Percentiles rank a stretch among this genome's conserved stretches.
These are phyloP conservation scores for Syzygium aromaticum DNA, from an alignment of 345 rosid species.

Conservation along the genomic window DNA sequence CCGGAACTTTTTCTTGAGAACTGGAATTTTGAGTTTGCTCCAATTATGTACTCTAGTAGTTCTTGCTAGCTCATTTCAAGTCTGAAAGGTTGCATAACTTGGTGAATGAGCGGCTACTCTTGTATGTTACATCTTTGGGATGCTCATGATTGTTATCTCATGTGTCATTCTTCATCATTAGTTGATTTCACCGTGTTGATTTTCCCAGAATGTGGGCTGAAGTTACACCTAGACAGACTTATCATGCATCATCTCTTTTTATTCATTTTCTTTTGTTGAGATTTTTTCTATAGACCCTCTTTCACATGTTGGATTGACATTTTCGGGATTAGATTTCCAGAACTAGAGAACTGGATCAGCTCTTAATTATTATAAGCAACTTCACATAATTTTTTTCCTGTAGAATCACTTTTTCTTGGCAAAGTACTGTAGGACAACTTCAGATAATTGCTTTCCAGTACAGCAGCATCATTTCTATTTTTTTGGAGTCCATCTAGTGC, in stretches of 20 bases:
- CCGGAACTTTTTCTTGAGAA: background rate
- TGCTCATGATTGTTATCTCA: background rate
- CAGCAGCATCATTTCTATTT: background rate
- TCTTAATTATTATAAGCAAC: background rate
- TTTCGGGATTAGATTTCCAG: background rate
- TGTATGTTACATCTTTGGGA: background rate
- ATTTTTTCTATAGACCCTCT: background rate
- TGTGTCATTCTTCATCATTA: background rate
- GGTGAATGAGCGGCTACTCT: background rate
- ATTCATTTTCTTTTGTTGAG: background rate
- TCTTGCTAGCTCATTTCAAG: background rate
- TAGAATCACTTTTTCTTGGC: background rate
- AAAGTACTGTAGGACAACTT: background rate
- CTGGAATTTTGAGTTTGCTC: background rate
- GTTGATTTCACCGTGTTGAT: background rate
- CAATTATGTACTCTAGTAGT: background rate
- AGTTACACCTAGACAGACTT: background rate
- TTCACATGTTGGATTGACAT: background rate
- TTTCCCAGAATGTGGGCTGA: background rate
- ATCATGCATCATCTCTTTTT: background rate
- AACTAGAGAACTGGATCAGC: background rate
- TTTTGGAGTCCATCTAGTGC: background rate
- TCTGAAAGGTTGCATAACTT: background rate
- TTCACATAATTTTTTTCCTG: background rate
- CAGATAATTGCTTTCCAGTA: background rate